Conservation (phyloP, 768 basidiomycete genomes). For the Tephrocybe rancida region DNA sequence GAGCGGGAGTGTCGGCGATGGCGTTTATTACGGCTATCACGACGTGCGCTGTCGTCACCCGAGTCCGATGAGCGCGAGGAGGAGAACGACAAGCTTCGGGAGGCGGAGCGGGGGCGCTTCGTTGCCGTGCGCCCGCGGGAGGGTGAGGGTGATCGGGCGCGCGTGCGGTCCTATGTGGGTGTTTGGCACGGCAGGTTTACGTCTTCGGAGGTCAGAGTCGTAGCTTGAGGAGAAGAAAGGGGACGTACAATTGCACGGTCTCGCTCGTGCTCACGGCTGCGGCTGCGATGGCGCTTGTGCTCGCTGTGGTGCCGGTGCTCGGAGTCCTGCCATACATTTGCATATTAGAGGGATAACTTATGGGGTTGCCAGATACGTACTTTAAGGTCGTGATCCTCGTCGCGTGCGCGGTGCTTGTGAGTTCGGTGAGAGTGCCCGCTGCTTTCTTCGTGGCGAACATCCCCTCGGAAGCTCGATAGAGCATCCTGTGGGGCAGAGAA, state of each 20-base stretch:
- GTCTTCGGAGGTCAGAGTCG: conserved; percentile 21
- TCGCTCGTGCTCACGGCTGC: conserved; percentile 5
- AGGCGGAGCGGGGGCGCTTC: conserved; percentile 11
- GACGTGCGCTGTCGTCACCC: conserved; percentile 4
- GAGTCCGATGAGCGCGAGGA: conserved; percentile 10
- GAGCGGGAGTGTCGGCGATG: conserved; percentile 12
- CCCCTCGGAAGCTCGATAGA: conserved; percentile 3
- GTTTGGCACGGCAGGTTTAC: conserved; percentile 3
- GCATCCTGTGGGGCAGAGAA: conserved; percentile 1
- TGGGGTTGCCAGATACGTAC: not conserved
- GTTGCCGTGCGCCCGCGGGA: conserved; percentile 2
- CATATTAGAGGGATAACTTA: not conserved
- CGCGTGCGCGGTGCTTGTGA: not conserved
- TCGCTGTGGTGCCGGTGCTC: not conserved
- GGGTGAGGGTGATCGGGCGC: not conserved
- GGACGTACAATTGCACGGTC: conserved; percentile 17
- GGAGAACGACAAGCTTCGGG: conserved; percentile 2
- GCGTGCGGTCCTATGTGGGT: conserved; percentile 10
- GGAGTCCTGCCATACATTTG: not conserved
- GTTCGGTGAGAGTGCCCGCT: not conserved
- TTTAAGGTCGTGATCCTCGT: conserved; percentile 1
- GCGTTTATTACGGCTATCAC: conserved; percentile 11
- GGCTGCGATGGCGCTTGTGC: conserved; percentile 4
- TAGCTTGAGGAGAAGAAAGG: not conserved
- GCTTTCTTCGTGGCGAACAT: not conserved